phyloP scores from a whole-genome alignment of 805 yeast species.

The Saccharomyces kudriavzevii region DNA sequence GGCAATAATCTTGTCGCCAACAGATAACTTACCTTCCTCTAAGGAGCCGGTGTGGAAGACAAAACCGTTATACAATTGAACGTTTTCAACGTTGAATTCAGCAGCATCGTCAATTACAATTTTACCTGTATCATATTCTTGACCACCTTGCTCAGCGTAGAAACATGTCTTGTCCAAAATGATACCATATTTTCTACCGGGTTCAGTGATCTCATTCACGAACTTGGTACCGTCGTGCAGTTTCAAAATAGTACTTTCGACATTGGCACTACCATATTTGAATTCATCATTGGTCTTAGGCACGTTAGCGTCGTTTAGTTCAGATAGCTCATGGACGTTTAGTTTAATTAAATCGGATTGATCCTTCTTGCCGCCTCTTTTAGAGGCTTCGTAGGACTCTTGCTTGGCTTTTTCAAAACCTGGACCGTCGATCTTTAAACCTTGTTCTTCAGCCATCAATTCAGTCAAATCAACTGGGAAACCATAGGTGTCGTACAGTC shows the following conservation, averaged over 20 bases:
- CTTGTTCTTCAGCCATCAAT: slow-evolving; percentile 97
- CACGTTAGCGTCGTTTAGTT: slow-evolving; percentile 48
- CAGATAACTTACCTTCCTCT: slow-evolving; percentile 64
- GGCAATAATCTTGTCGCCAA: slow-evolving; percentile 69
- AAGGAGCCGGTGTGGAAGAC: slow-evolving; percentile 89
- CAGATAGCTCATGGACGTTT: slow-evolving; percentile 83
- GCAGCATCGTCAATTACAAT: slow-evolving; percentile 79
- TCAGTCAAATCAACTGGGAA: slow-evolving; percentile 98
- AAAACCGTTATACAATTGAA: slow-evolving; percentile 87
- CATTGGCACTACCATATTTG: slow-evolving; percentile 68
- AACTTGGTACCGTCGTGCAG: slow-evolving; percentile 62
- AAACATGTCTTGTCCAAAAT: slow-evolving; percentile 85
- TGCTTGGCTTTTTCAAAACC: slow-evolving; percentile 87
- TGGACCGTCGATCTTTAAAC: slow-evolving; percentile 81
- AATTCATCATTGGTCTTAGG: slow-evolving; percentile 76
- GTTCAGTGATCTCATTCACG: slow-evolving; percentile 40
- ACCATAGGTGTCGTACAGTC: slow-evolving; percentile 96
- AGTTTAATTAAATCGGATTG: slow-evolving; percentile 62
- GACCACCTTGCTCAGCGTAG: slow-evolving; percentile 99
- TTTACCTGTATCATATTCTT: slow-evolving; percentile 91
- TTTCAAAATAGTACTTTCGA: slow-evolving; percentile 61
- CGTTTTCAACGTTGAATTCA: slow-evolving; percentile 86
- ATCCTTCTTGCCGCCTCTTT: slow-evolving; percentile 64
- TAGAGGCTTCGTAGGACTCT: slow-evolving; percentile 90
- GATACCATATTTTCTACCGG: slow-evolving; percentile 61